A percentile compares a stretch with the other conserved stretches of the same genome.
These are phyloP conservation scores for Fragosphaeria purpurea DNA, from an alignment of 2,329 filamentous ascomycete genomes.

Conservation along the genomic window DNA sequence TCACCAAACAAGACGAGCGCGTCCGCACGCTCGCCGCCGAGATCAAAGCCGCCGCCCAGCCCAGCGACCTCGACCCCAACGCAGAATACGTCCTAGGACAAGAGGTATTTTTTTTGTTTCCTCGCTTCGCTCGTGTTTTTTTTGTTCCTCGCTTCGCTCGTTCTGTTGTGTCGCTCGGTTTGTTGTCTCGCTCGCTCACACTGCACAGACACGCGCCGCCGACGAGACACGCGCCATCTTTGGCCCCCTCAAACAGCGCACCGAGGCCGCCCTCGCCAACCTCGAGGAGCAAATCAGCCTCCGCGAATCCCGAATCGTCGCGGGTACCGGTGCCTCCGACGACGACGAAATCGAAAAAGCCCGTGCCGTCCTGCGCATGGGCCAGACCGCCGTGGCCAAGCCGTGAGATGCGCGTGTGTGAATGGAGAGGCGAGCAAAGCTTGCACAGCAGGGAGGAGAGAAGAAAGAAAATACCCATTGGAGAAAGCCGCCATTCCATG, in stretches of 20 bases:
- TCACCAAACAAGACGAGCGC: constrained; percentile 61
- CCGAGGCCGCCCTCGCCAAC: constrained; percentile 59
- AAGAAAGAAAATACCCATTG: background rate
- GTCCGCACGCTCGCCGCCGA: constrained; percentile 59
- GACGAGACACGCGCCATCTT: constrained; percentile 83
- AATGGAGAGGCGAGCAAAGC: no score
- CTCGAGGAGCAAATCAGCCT: constrained; percentile 68
- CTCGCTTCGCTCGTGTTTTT: background rate
- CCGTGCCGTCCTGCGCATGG: constrained; percentile 41
- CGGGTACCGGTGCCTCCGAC: constrained; percentile 23
- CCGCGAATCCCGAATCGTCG: constrained; percentile 31
- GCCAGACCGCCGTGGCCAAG: constrained; percentile 29
- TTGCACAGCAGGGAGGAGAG: background rate
- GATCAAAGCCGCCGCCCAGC: constrained; percentile 31
- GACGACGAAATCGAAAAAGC: constrained; percentile 45
- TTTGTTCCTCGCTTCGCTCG: background rate
- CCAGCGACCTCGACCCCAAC: constrained; percentile 56
- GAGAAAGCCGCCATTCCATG: background rate
- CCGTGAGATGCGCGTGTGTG: background rate
- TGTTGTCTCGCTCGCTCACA: background rate
- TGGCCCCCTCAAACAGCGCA: constrained; percentile 58
- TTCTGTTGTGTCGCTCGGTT: background rate
- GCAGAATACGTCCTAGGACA: constrained; percentile 72
- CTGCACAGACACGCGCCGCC: constrained; percentile 65
- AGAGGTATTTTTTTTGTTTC: constrained; percentile 52